phyloP scores from a whole-genome alignment of 2,329 filamentous ascomycete genomes.

The Aureobasidium uvarum region DNA sequence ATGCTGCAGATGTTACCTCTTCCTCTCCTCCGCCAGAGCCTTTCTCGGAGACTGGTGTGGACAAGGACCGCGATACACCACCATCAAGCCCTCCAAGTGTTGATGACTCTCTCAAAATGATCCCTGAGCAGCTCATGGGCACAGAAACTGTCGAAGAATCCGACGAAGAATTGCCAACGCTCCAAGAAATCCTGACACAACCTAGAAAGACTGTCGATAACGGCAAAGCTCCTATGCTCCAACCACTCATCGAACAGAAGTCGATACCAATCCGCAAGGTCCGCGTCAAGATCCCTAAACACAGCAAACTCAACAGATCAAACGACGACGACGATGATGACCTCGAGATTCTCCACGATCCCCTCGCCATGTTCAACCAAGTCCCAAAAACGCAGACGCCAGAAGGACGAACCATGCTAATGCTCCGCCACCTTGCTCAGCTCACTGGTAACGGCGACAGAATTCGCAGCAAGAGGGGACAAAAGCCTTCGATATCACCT shows the following conservation, averaged over 20 bases:
- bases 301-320: background rate
- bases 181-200: slow-evolving; percentile 40
- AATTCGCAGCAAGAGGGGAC: slow-evolving; percentile 59
- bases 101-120: slow-evolving; percentile 10
- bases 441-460: slow-evolving; percentile 37
- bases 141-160: slow-evolving; percentile 32
- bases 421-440: slow-evolving; percentile 39
- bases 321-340: slow-evolving; percentile 51
- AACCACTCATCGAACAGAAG: background rate
- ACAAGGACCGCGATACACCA: slow-evolving; percentile 41
- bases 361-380: slow-evolving; percentile 39
- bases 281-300: slow-evolving; percentile 20
- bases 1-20: slow-evolving; percentile 39
- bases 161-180: slow-evolving; percentile 42
- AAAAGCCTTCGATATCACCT: slow-evolving; percentile 61
- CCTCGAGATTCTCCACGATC: slow-evolving; percentile 60
- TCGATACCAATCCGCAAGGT: background rate
- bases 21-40: slow-evolving; percentile 39
- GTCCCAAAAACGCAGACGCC: slow-evolving; percentile 35
- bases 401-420: slow-evolving; percentile 38
- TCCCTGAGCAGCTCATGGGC: background rate
- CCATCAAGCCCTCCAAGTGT: slow-evolving; percentile 46
- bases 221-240: slow-evolving; percentile 26
- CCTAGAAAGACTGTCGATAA: slow-evolving; percentile 30
- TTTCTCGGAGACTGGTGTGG: slow-evolving; percentile 62